Evolutionary conservation across 139 green algal genomes (phyloP), one percentile per base, ranked within the genome.

Genomic region (Coccomyxa sp.): DNA sequence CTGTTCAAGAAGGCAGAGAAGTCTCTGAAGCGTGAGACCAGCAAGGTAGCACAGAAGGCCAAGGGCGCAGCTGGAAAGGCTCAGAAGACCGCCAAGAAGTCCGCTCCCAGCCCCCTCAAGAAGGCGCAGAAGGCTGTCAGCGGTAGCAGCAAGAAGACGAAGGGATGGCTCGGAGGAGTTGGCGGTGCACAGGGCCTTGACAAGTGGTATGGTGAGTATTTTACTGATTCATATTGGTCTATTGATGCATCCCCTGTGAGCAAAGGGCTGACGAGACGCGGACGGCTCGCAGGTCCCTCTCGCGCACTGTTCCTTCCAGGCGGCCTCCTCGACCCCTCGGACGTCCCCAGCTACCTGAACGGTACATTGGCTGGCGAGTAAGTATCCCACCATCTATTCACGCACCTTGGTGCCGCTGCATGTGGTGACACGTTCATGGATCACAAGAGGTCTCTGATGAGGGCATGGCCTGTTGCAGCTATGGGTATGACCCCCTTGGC

Each of bases 401-500:
- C 22, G 22, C 50, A 31, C 2, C 50, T 10, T 64, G 18, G 50
- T 64, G 3, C 27, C 50, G 27, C 5, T 64, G 18, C 5, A 64
- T 64, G 2, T 22, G 50, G 27, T 64, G 4, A 64, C 2, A n/a
- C n/a, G n/a, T n/a, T n/a, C n/a, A n/a, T n/a, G n/a, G n/a, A n/a
- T n/a, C n/a, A 18, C 50, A 18, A 29, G 50, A 14, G 50, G 14
- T 14, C 50, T 18, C 50, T 14, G 14, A 18, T 64, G 14, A 64
- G 50, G 14, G 14, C 18, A 18, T 18, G 50, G 14, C 14, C 50
- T 29, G 34, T 3, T 80, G 54, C 89, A 95, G 91, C 88, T 97
- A 97, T 81, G 93, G 93, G 83, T 98, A 98, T 75, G 94, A 98
- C 85, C 94, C 94, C 31, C 90, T 98, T 70, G 90, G 91, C 78